These are phyloP conservation scores for Neurospora sp. DNA, from an alignment of 495 filamentous ascomycete genomes.

Conservation along the genomic window DNA sequence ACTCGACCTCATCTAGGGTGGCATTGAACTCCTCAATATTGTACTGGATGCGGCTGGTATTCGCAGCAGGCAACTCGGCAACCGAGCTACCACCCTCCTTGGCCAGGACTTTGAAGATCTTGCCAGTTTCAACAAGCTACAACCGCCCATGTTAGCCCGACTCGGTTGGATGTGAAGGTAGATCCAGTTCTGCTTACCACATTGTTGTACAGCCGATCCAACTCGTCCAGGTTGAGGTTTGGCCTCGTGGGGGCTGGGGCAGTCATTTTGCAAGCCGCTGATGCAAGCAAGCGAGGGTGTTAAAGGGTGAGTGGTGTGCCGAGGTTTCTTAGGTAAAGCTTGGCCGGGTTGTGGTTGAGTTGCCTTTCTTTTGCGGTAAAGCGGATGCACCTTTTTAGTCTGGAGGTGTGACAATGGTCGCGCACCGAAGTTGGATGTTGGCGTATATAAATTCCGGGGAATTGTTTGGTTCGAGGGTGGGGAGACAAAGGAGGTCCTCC, in stretches of 20 bases:
- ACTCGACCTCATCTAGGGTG: conserved; percentile 42
- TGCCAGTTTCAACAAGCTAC: conserved; percentile 43
- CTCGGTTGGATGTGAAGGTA: background rate
- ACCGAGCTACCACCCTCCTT: conserved; percentile 29
- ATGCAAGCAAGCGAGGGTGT: background rate
- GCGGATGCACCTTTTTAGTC: background rate
- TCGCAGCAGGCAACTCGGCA: conserved; percentile 16
- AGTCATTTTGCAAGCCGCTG: conserved; percentile 24
- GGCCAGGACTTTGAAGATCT: conserved; percentile 30
- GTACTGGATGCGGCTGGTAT: conserved; percentile 27
- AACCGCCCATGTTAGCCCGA: background rate
- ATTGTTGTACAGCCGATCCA: conserved; percentile 37
- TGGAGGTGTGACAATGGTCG: background rate
- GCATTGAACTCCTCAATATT: conserved; percentile 35
- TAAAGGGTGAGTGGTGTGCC: background rate
- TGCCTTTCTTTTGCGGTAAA: background rate
- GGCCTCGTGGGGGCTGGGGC: conserved; percentile 20
- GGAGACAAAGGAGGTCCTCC: background rate
- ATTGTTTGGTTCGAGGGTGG: background rate
- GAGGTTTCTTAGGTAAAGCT: background rate
- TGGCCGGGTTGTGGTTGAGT: background rate
- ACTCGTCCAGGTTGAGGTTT: conserved; percentile 20
- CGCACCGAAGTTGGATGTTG: background rate
- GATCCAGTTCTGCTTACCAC: conserved; percentile 26
- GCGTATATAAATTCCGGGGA: background rate